phyloP scores from a whole-genome alignment of 345 rosid genomes.

The Heritiera littoralis region DNA sequence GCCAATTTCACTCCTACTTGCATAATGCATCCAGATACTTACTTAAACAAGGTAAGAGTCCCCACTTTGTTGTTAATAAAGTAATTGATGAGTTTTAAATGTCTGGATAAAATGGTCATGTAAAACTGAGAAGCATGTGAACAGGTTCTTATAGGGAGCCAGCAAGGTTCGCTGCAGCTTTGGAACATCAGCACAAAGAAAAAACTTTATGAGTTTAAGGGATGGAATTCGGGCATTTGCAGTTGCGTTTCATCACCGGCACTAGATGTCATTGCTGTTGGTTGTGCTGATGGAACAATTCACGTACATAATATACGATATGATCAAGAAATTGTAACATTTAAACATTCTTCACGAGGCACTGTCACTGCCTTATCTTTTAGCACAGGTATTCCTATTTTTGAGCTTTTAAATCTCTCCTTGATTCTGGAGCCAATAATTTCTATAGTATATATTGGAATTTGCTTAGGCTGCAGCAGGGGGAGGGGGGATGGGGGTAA shows the following conservation, averaged over 20 bases:
- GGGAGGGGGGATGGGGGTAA: background rate
- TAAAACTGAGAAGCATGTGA: constrained; percentile 23
- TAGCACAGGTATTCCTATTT: constrained; percentile 57
- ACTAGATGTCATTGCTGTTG: constrained; percentile 87
- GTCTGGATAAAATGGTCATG: background rate
- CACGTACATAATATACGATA: constrained; percentile 76
- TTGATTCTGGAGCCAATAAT: background rate
- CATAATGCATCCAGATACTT: constrained; percentile 92
- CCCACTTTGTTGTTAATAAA: constrained; percentile 5
- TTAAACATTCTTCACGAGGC: constrained; percentile 78
- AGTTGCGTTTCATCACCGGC: constrained; percentile 94
- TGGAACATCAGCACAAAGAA: constrained; percentile 94
- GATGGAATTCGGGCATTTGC: constrained; percentile 75
- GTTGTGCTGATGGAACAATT: constrained; percentile 92
- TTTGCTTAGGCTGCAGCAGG: background rate
- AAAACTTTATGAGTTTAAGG: constrained; percentile 74
- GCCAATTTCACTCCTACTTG: constrained; percentile 67
- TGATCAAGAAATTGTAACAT: constrained; percentile 76
- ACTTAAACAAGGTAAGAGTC: constrained; percentile 73
- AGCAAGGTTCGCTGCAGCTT: constrained; percentile 85
- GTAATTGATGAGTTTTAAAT: background rate
- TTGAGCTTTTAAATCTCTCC: background rate
- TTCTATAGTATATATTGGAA: background rate
- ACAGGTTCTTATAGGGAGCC: constrained; percentile 85
- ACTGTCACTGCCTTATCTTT: constrained; percentile 83